Base-by-base conservation (phyloP, 2,329 filamentous ascomycete species). In the Thyridium curvatum region DNA sequence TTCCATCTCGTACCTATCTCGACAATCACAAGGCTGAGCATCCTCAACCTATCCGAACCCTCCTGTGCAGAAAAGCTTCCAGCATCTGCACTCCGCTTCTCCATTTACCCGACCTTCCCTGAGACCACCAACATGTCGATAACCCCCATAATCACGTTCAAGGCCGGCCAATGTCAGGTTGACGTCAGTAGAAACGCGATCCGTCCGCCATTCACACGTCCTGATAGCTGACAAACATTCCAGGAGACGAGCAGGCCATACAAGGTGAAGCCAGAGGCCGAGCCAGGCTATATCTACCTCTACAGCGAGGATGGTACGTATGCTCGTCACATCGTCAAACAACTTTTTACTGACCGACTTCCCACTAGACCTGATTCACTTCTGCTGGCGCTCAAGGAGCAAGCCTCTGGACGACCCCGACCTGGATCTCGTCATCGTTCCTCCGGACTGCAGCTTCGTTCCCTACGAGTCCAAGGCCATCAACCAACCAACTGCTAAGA, bases 391-490 rank as follows among this genome's bases (percentile, higher is more conserved):
- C 49, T 82, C 86, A 54, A 84, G 93, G 49, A 75, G 72, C 49
- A 77, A 79, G 42, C 70, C 82, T 16, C 65, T 87, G 49, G 77
- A 84, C 46, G 77, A 84, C 45, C 84, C 90, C 41, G 84, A 93
- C 44, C 68, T 95, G 46, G 90, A 98, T 59, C 77, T 98, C 30
- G 79, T 96, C 53, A 96, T 96, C 86, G 82, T 98, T 38, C 91
- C 93, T 16, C 75, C 77, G 39, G 94, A 98, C 60, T 87, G 86
- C 51, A 82, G 79, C 53, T 98, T 98, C 64, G 72, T 81, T 12
- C 88, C 90, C 8, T 93, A 94, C 65, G 77, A 86, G 47, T 66
- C 70, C 41, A 72, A 69, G 39, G 65, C 71, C 43, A 68, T 72
- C 13, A 70, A 74, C 38, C 72, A 79, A 47, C 68, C 73, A 2